phyloP scores from a whole-genome alignment of 73 alveolate genomes.

The Paramecium bursaria region DNA sequence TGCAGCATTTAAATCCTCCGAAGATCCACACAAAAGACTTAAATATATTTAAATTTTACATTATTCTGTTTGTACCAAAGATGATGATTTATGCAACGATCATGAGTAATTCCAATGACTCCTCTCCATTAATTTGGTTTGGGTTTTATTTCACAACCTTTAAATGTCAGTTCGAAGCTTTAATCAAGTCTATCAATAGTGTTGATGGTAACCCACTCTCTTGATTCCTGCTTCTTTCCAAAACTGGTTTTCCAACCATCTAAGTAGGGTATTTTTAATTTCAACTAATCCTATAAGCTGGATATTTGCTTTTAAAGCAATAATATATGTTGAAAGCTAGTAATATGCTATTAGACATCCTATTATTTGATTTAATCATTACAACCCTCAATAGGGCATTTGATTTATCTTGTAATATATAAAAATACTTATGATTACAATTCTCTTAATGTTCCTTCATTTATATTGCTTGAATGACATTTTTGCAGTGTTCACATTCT shows the following conservation, averaged over 20 bases:
- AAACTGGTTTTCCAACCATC: constrained; percentile 32
- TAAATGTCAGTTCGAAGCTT: background rate
- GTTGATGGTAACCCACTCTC: constrained; percentile 40
- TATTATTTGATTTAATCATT: background rate
- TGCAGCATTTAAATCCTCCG: constrained; percentile 55
- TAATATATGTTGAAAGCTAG: background rate
- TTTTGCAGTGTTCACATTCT: background rate
- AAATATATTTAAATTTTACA: constrained; percentile 3
- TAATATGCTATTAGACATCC: background rate
- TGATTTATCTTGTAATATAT: background rate
- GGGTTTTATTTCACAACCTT: background rate
- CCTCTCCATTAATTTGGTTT: constrained; percentile 56
- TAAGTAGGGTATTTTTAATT: background rate
- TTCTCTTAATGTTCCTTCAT: background rate
- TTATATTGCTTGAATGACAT: background rate
- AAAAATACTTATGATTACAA: constrained; percentile 15
- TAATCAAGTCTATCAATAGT: background rate
- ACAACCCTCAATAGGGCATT: constrained; percentile 50
- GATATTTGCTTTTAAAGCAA: constrained; percentile 1
- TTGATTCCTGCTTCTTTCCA: background rate
- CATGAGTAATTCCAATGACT: constrained; percentile 30
- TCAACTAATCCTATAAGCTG: background rate
- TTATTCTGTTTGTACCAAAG: constrained; percentile 50
- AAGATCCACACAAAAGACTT: constrained; percentile 48
- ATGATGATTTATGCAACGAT: background rate